Conservation (phyloP, 1,284 basidiomycete genomes). For the Trichosporon asahii region DNA sequence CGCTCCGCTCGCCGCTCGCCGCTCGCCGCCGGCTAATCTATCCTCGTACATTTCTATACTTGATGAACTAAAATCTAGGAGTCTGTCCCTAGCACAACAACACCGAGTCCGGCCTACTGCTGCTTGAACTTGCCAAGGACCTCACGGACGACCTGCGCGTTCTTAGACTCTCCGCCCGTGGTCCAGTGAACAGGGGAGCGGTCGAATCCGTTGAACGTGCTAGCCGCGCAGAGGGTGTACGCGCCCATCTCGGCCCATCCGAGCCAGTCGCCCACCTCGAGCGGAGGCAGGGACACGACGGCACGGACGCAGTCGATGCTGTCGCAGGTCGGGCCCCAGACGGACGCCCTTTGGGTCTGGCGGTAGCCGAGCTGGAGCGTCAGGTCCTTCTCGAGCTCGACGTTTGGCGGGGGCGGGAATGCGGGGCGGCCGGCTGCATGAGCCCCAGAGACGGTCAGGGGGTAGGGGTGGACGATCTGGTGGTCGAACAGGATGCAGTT, state of each 20-base stretch:
- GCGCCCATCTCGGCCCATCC: constrained; percentile 90
- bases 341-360: constrained; percentile 52
- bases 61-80: not conserved
- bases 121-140: constrained; percentile 15
- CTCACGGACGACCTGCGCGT: constrained; percentile 15
- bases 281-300: constrained; percentile 61
- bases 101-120: not conserved
- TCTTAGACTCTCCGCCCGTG: constrained; percentile 37
- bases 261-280: constrained; percentile 85
- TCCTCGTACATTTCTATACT: constrained; percentile 11
- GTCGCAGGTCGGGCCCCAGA: constrained; percentile 76
- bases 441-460: constrained; percentile 57
- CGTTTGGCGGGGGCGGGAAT: constrained; percentile 52
- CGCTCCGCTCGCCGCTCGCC: not conserved
- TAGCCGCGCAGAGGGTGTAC: constrained; percentile 86
- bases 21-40: not conserved
- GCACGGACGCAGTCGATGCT: constrained; percentile 79
- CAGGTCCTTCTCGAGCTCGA: constrained; percentile 46
- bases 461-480: constrained; percentile 80
- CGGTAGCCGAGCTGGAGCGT: constrained; percentile 50
- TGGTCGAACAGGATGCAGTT: constrained; percentile 96
- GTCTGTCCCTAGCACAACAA: not conserved
- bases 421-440: constrained; percentile 38
- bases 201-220: constrained; percentile 71
- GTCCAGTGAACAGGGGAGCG: constrained; percentile 47